Evolutionary conservation across 208 protist genomes (phyloP).

Genomic region (Crithidia expoeki): DNA sequence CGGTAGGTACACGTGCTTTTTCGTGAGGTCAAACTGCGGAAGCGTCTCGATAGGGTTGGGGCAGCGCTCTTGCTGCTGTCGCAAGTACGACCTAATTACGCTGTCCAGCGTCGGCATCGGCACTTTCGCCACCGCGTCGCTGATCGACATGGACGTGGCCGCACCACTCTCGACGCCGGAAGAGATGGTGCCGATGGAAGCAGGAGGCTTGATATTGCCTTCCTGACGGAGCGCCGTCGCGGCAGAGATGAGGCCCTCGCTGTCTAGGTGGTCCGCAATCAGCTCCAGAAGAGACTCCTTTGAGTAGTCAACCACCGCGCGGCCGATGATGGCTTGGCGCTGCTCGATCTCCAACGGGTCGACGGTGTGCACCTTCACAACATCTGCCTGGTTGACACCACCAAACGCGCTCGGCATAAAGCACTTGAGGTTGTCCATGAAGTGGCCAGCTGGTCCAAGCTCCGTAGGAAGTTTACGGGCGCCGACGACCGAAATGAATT

Average conservation of each 20-base stretch:
- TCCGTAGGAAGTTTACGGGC: slow-evolving; percentile 70
- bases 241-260: slow-evolving; percentile 55
- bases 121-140: slow-evolving; percentile 25
- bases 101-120: slow-evolving; percentile 49
- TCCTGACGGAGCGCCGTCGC: slow-evolving; percentile 63
- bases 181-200: background rate
- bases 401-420: slow-evolving; percentile 59
- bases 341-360: slow-evolving; percentile 69
- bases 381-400: slow-evolving; percentile 45
- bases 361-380: slow-evolving; percentile 44
- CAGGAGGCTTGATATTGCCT: slow-evolving; percentile 23
- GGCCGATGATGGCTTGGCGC: slow-evolving; percentile 71
- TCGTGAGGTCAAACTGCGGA: slow-evolving; percentile 86
- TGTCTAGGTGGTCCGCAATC: slow-evolving; percentile 72
- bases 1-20: slow-evolving; percentile 79
- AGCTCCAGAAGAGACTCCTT: slow-evolving; percentile 75
- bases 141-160: slow-evolving; percentile 32
- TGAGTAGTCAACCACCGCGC: slow-evolving; percentile 79
- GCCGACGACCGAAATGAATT: slow-evolving; percentile 77
- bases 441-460: slow-evolving; percentile 70
- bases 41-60: slow-evolving; percentile 88
- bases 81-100: slow-evolving; percentile 76
- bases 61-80: slow-evolving; percentile 82
- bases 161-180: background rate
- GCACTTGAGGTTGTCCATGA: slow-evolving; percentile 85